Evolutionary conservation across 352 stramenopile genomes (phyloP), one percentile per base, ranked within the genome.

Genomic region (Albugo candida): DNA sequence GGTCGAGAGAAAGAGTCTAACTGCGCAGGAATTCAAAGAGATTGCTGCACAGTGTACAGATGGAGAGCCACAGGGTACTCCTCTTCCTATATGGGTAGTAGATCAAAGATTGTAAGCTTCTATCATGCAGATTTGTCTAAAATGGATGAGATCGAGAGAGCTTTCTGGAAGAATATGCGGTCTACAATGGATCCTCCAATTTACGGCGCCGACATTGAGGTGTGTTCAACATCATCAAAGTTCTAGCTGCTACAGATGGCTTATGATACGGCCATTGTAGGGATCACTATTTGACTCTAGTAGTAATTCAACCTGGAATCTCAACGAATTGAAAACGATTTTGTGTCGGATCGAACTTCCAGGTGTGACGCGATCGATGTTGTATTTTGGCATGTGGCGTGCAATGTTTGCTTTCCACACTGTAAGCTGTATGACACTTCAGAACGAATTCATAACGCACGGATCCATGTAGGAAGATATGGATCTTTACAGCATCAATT

Each of bases 401-500:
- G 78, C 83, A 49, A 93, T 95, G 74, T 96, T 96, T 56, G 81
- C 87, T 0, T 93, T 92, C 52, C 87, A 96, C 55, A 93, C 81
- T 42, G 72, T 81, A 53, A 35, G 59, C 41, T 11, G 6, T 11
- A 17, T 10, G 38, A 17, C 36, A 12, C 12, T 31, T 2, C 20
- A 36, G 1, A 50, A 16, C 11, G 12, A n/a, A 11, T 41, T 18
- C 48, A 42, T 39, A 13, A 39, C 36, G 10, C 1, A 49, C 27
- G 12, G 14, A 17, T 31, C 2, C 6, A 1, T 40, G 34, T 37
- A 84, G 72, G 87, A 96, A 60, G 87, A 96, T 54, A 92, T 96
- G 67, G 87, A 96, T 54, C 56, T 96, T 6, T 94, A 84, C 61
- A 94, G 78, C 41, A 94, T 96, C 57, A 96, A 96, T 63, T 96